Evolutionary conservation across 1,284 basidiomycete species (phyloP), one percentile per base, ranked within the genome.

Genomic region (Marasmius sp.): DNA sequence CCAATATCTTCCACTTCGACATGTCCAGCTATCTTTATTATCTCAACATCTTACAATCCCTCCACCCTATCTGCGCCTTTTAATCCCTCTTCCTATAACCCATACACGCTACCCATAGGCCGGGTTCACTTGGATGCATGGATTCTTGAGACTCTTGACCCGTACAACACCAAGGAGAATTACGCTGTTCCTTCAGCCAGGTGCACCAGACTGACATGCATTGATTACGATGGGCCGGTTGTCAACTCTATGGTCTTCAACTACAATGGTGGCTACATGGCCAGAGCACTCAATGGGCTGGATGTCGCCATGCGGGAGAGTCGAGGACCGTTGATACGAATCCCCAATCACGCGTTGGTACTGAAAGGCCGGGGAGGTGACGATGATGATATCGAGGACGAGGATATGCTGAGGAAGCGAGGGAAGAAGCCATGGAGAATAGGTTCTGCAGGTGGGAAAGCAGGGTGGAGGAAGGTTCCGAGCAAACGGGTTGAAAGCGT

Each of bases 91-190:
- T 86, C 86, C 0, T 82, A 94, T 75, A 98, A 99, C 71, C 82
- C 93, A 0, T 84, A 86, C 55, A 72, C 65, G 0, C 80, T 95
- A 12, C 93, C 94, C 0, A 78, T 93, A 9, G 96, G 95, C 0
- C 87, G 91, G 20, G 81, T 96, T 50, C 89, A 94, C 65, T 79
- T 99, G 3, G 95, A 98, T 68, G 97, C 93, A 0, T 99, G 97
- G 97, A 90, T 98, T 50, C 76, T 98, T 66, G 95, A 99, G 78
- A 98, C 96, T 1, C 83, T 99, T 50, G 97, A 99, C 72, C 97
- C 97, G 0, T 99, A 99, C 34, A 37, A 59, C 73, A 94, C 94
- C 49, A 90, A 92, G 63, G 95, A 97, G 73, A 95, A 94, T 68
- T 97, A 96, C 72, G 87, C 93, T 14, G 98, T 99, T 51, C 97